Evolutionary conservation across 2,329 filamentous ascomycete genomes (phyloP), one percentile per base, ranked within the genome.

Genomic region (Aaosphaeria pasadenensis): DNA sequence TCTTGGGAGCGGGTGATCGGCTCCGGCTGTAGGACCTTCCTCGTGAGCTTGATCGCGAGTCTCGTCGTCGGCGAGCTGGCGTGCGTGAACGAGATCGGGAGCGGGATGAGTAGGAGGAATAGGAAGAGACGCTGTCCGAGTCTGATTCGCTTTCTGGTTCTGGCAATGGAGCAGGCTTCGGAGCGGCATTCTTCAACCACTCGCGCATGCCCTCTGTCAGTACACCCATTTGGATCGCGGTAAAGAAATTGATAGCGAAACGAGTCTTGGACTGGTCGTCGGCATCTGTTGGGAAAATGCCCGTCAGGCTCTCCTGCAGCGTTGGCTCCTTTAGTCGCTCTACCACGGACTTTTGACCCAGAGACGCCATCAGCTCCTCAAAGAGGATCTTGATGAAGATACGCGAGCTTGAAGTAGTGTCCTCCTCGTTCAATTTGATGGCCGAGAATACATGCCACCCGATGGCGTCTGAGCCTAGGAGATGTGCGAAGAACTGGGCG

Each of bases 211-310:
- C 88, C 67, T 99, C 94, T 2, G 94, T 99, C 52, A 99, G 80
- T 28, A 83, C 84, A 66, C 94, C 94, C 88, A 99, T 95, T 49
- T 91, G 91, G 62, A 99, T 95, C 62, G 91, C 94, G 7, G 94
- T 99, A 71, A 99, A 97, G 79, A 96, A 99, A 74, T 99, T 99
- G 84, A 99, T 96, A 44, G 91, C 89, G 77, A 99, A 99, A 46
- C 92, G 85, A 36, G 91, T 91, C 71, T 96, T 94, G 65, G 89
- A 86, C 28, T 91, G 84, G 62, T 91, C 89, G 50, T 97, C 91
- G 51, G 78, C 89, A 50, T 97, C 91, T 51, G 78, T 86, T 0
- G 94, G 94, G 78, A 99, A 97, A 39, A 99, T 76, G 30, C 92
- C 92, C 36, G 86, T 83, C 50, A 96, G 83, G 66, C 83, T 88